Evolutionary conservation across 495 filamentous ascomycete genomes (phyloP), one percentile per base, ranked within the genome.

Genomic region (Trypethelium eluteriae): DNA sequence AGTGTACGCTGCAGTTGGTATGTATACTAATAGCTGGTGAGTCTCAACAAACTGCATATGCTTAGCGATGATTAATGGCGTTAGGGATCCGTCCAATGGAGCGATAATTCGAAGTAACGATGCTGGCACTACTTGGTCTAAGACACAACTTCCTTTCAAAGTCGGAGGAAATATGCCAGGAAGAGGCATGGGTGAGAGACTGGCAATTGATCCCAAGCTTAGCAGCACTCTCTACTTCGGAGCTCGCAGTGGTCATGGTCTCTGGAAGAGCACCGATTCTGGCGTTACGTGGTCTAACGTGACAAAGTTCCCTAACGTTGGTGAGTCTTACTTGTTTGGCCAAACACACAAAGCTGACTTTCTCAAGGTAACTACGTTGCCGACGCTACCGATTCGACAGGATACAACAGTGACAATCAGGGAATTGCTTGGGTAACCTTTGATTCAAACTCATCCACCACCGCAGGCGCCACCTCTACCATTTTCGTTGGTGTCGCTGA

Each of bases 141-240:
- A 69, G 10, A 78, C 77, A 2, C 73, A 73, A 6, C 74, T 86
- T 1, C 76, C 84, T 2, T 87, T 87, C 76, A 84, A 85, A 69
- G 82, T 84, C 57, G 84, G 84, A 5, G 83, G 84, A 0, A 88
- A 87, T 70, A 87, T 86, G 84, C 83, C 84, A 2, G 85, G 85
- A n/a, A 79, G 85, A 36, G 85, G 85, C 25, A 84, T 82, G 76
- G 85, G 85, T 35, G 85, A 88, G 74, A 79, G 85, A 5, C 79
- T 87, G 35, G 84, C 83, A 1, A 79, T 87, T 7, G 84, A 88
- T 71, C 84, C 85, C 3, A 77, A 78, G 25, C 83, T 83, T 68
- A 80, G 79, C 50, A 79, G 80, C 35, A 81, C 84, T 41, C 70
- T 86, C 41, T 86, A 83, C 70, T 83, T 85, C 65, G 84, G 84